phyloP scores from a whole-genome alignment of 2,329 filamentous ascomycete genomes.

The Penicillium sp. region DNA sequence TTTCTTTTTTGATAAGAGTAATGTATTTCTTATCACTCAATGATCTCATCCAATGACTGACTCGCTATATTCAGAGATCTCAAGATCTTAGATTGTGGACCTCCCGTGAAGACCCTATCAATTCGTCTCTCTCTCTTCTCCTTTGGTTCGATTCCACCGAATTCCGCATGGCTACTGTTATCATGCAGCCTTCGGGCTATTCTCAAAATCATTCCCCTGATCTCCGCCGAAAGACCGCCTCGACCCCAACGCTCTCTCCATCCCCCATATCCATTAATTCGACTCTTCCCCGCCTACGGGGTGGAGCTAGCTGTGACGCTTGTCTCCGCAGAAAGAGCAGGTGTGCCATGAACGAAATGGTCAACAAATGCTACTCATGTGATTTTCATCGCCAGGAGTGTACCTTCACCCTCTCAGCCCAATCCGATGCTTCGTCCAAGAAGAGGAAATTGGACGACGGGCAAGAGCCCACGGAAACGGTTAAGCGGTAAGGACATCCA shows the following conservation, averaged over 20 bases:
- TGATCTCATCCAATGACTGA: conserved; percentile 15
- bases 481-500: conserved; percentile 36
- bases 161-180: conserved; percentile 39
- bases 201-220: conserved; percentile 24
- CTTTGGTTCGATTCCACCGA: conserved; percentile 4
- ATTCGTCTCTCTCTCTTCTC: not conserved
- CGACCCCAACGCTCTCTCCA: conserved; percentile 27
- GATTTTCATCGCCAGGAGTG: conserved; percentile 48
- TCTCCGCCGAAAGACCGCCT: conserved; percentile 26
- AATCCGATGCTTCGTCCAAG: conserved; percentile 29
- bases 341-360: conserved; percentile 46
- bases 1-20: conserved; percentile 7
- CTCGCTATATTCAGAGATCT: not conserved
- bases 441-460: conserved; percentile 44
- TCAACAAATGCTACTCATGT: conserved; percentile 47
- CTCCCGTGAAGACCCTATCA: conserved; percentile 4
- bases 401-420: conserved; percentile 38
- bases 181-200: conserved; percentile 39
- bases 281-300: conserved; percentile 33
- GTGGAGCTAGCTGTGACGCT: conserved; percentile 44
- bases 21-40: conserved; percentile 20
- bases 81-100: conserved; percentile 1
- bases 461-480: conserved; percentile 25
- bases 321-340: conserved; percentile 45
- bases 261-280: conserved; percentile 25